Percentiles rank a stretch among this genome's conserved stretches.
Evolutionary conservation across 2,329 filamentous ascomycete genomes (phyloP).

Genomic region (Shiraia sp.): DNA sequence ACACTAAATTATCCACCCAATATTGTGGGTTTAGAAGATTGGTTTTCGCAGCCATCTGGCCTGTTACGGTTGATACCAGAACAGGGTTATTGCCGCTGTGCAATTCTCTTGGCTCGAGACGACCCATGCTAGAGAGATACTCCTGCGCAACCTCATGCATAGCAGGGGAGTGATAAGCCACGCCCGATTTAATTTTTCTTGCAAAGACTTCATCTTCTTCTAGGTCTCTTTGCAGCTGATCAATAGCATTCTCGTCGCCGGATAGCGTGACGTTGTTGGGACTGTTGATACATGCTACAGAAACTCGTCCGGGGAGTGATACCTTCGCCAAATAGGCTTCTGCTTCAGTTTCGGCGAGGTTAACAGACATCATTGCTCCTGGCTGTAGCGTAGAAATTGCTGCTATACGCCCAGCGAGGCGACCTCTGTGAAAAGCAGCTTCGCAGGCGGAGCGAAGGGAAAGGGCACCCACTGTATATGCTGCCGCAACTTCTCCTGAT

Average conservation of each 20-base stretch:
- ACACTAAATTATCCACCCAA: conserved; percentile 44
- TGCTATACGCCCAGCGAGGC: neutral
- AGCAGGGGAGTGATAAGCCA: conserved; percentile 51
- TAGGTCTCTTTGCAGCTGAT: no score
- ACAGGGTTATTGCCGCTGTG: neutral
- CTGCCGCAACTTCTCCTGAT: conserved; percentile 47
- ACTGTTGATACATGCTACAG: conserved; percentile 17
- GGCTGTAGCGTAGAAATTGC: neutral
- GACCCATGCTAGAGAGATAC: conserved; percentile 2
- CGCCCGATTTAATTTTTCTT: no score
- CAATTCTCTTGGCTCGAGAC: neutral
- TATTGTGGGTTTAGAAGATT: conserved; percentile 7
- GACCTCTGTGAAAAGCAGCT: conserved; percentile 27
- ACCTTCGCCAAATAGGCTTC: conserved; percentile 1
- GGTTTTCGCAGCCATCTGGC: neutral
- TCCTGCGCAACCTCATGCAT: conserved; percentile 34
- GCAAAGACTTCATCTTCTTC: no score
- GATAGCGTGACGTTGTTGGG: conserved; percentile 16
- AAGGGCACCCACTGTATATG: conserved; percentile 37
- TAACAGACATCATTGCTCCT: conserved; percentile 11
- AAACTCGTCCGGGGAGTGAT: conserved; percentile 3
- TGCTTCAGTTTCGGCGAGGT: no score
- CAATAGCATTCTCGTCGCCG: no score
- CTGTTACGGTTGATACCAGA: neutral
- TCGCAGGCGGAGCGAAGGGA: conserved; percentile 17